Percentiles rank a stretch among this genome's conserved stretches.
phyloP scores from a whole-genome alignment of 2,329 filamentous ascomycete genomes.

The Sclerotinia minor region DNA sequence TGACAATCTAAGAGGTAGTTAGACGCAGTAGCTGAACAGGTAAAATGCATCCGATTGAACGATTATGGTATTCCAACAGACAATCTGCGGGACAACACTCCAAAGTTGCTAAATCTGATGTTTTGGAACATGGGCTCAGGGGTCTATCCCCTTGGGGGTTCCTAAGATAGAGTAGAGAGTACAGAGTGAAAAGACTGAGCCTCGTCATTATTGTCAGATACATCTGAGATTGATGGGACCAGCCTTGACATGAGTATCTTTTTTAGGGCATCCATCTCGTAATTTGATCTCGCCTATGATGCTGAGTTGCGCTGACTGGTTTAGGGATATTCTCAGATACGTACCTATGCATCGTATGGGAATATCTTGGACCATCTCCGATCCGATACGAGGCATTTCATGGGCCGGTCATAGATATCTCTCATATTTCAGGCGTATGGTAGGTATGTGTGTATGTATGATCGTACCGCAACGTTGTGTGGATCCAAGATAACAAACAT shows the following conservation, averaged over 20 bases:
- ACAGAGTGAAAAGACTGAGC: background rate
- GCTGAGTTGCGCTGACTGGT: background rate
- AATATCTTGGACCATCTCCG: background rate
- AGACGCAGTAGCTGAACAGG: conserved; percentile 7
- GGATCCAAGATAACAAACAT: conserved; percentile 19
- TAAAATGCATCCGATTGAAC: background rate
- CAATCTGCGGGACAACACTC: conserved; percentile 12
- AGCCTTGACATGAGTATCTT: background rate
- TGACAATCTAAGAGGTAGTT: conserved; percentile 8
- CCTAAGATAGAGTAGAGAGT: background rate
- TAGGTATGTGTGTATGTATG: conserved; percentile 10
- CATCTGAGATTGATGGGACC: background rate
- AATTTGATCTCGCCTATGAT: conserved; percentile 3
- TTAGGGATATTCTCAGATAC: background rate
- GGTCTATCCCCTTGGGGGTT: conserved; percentile 1
- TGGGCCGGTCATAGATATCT: background rate
- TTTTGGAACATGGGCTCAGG: conserved; percentile 1
- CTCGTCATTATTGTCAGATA: conserved; percentile 11
- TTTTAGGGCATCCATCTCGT: conserved; percentile 8
- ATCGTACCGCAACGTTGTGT: conserved; percentile 17
- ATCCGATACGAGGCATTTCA: background rate
- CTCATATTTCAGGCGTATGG: background rate
- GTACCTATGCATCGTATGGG: background rate
- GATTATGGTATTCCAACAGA: conserved; percentile 14
- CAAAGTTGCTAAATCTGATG: conserved; percentile 5